A percentile compares a stretch with the other conserved stretches of the same genome.
Conservation (phyloP, 1,284 basidiomycete genomes). For the Erythrobasidium hasegawianum region DNA sequence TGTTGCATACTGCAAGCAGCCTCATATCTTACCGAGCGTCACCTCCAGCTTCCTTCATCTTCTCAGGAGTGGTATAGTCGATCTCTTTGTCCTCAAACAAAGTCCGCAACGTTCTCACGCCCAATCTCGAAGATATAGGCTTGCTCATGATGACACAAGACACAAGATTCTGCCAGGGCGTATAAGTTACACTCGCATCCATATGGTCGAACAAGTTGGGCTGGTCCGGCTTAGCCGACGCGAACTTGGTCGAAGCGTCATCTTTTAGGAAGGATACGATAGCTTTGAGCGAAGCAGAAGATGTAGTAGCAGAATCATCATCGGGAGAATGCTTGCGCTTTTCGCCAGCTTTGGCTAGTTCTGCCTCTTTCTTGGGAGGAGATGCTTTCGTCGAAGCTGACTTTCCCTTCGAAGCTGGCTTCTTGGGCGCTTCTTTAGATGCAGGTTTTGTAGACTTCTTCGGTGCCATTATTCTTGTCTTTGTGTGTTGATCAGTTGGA, state of each 20-base stretch:
- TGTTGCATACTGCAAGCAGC: no score
- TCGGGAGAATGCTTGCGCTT: slow-evolving; percentile 23
- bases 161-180: slow-evolving; percentile 25
- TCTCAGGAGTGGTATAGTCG: slow-evolving; percentile 26
- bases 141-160: slow-evolving; percentile 18
- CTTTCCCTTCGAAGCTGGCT: no score
- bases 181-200: slow-evolving; percentile 2
- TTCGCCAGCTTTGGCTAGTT: background rate
- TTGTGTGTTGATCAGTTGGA: background rate
- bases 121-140: slow-evolving; percentile 25
- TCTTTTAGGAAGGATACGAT: slow-evolving; percentile 14
- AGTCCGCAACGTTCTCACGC: slow-evolving; percentile 12
- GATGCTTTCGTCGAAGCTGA: background rate
- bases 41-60: slow-evolving; percentile 21
- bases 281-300: slow-evolving; percentile 12
- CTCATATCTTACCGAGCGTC: slow-evolving; percentile 13
- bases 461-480: no score
- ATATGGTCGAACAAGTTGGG: slow-evolving; percentile 33
- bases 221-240: slow-evolving; percentile 6
- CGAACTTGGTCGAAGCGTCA: slow-evolving; percentile 15
- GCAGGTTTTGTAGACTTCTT: slow-evolving; percentile 2
- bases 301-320: background rate
- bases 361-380: background rate
- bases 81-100: slow-evolving; percentile 11
- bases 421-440: background rate